A percentile compares a stretch with the other conserved stretches of the same genome.
Evolutionary conservation across 2,329 filamentous ascomycete species (phyloP).

Genomic region (Tothia fuscella): DNA sequence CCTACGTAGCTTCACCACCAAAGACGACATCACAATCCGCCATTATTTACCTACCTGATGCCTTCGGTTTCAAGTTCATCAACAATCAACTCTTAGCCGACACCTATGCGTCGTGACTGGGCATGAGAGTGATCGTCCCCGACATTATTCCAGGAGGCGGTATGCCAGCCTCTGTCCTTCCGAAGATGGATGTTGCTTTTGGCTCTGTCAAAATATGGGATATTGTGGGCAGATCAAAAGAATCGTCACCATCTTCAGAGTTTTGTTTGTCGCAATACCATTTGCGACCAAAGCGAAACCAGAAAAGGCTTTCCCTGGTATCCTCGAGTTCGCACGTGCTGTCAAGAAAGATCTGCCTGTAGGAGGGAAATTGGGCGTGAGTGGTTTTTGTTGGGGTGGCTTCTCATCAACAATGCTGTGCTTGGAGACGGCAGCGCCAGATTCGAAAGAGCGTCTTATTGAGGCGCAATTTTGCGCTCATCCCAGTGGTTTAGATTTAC

Average conservation of each 20-base stretch:
- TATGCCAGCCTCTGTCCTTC: neutral
- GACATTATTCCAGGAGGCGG: neutral
- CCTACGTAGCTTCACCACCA: neutral
- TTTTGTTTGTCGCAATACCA: neutral
- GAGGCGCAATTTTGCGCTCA: slow-evolving; percentile 16
- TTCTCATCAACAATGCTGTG: neutral
- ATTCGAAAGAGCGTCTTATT: slow-evolving; percentile 10
- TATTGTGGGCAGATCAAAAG: neutral
- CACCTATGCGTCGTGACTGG: slow-evolving; percentile 15
- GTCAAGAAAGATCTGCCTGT: neutral
- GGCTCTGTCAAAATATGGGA: neutral
- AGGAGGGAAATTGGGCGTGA: neutral
- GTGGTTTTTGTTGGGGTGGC: neutral
- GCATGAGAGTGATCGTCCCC: neutral
- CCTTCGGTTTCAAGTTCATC: slow-evolving; percentile 22
- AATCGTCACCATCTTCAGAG: neutral
- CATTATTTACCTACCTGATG: slow-evolving; percentile 23
- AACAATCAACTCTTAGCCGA: slow-evolving; percentile 24
- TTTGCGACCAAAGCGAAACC: neutral
- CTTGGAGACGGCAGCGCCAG: slow-evolving; percentile 13
- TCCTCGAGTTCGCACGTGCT: neutral
- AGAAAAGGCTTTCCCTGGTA: neutral
- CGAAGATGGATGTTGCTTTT: neutral
- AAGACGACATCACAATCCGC: slow-evolving; percentile 12
- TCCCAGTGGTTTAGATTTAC: slow-evolving; percentile 12